Conservation (phyloP, 208 protist genomes). For the Trypanosomatidae sp. region DNA sequence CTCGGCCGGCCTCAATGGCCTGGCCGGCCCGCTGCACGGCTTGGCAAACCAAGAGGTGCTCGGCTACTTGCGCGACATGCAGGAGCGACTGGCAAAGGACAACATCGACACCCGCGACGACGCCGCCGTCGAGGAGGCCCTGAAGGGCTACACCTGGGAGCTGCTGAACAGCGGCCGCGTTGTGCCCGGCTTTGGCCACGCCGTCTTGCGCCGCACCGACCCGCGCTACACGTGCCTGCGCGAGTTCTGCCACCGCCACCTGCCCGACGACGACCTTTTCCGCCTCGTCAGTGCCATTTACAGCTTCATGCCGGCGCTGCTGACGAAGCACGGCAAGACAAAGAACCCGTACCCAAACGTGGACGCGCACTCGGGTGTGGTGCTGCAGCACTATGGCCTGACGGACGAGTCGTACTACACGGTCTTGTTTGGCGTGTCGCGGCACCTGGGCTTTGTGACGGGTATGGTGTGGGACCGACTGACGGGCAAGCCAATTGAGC, state of each 20-base stretch:
- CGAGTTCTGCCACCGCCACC: constrained; percentile 94
- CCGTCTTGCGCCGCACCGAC: constrained; percentile 97
- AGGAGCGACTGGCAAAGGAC: constrained; percentile 33
- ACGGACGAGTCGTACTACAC: constrained; percentile 95
- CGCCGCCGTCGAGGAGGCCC: constrained; percentile 38
- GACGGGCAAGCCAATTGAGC: constrained; percentile 91
- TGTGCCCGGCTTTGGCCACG: constrained; percentile 96
- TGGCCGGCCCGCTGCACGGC: constrained; percentile 97
- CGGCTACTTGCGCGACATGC: constrained; percentile 53
- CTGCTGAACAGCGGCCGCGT: constrained; percentile 84
- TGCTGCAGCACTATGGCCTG: constrained; percentile 95
- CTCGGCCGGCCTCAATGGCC: constrained; percentile 88
- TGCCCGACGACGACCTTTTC: constrained; percentile 95
- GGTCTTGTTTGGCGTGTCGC: constrained; percentile 95
- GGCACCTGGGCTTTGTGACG: constrained; percentile 92
- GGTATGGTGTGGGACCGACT: constrained; percentile 92
- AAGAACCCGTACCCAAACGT: constrained; percentile 98
- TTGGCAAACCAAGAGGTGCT: constrained; percentile 97
- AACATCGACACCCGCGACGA: constrained; percentile 28
- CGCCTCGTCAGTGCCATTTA: constrained; percentile 88
- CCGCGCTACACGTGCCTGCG: constrained; percentile 96
- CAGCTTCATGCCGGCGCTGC: constrained; percentile 89
- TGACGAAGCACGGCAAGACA: constrained; percentile 96
- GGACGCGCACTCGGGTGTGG: constrained; percentile 92
- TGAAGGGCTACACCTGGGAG: constrained; percentile 87